Evolutionary conservation across 768 basidiomycete species (phyloP).

Genomic region (Leccinum pellstonianum): DNA sequence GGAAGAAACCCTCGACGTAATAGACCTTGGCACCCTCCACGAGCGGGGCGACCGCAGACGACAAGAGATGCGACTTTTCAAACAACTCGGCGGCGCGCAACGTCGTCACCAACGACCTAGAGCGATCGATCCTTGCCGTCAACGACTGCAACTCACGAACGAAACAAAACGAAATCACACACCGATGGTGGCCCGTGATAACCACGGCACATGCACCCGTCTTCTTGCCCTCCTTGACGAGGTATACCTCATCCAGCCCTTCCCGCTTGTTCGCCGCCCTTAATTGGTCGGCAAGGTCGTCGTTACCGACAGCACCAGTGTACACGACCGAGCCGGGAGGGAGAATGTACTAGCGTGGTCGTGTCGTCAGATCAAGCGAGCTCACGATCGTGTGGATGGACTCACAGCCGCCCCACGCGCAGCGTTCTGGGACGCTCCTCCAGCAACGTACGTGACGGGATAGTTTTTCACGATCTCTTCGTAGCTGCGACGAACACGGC

Average conservation of each 20-base stretch:
- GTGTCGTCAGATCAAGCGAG: background rate
- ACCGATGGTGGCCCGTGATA: slow-evolving; percentile 92
- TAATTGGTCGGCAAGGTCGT: slow-evolving; percentile 87
- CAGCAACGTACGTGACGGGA: slow-evolving; percentile 88
- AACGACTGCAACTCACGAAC: background rate
- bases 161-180: slow-evolving; percentile 13
- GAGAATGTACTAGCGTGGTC: slow-evolving; percentile 70
- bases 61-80: slow-evolving; percentile 73
- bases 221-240: slow-evolving; percentile 80
- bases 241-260: slow-evolving; percentile 85
- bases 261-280: slow-evolving; percentile 89
- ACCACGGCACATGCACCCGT: slow-evolving; percentile 97
- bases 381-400: slow-evolving; percentile 9
- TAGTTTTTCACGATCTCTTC: slow-evolving; percentile 78
- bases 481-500: slow-evolving; percentile 54
- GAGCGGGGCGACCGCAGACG: slow-evolving; percentile 70
- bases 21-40: slow-evolving; percentile 79
- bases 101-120: slow-evolving; percentile 88
- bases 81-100: slow-evolving; percentile 91
- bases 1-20: slow-evolving; percentile 97
- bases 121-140: background rate
- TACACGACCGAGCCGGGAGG: slow-evolving; percentile 88
- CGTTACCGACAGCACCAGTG: slow-evolving; percentile 91
- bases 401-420: slow-evolving; percentile 94
- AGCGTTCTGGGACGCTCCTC: slow-evolving; percentile 95